Evolutionary conservation across 2,329 filamentous ascomycete species (phyloP).

Genomic region (Trichophyton mentagrophytes): DNA sequence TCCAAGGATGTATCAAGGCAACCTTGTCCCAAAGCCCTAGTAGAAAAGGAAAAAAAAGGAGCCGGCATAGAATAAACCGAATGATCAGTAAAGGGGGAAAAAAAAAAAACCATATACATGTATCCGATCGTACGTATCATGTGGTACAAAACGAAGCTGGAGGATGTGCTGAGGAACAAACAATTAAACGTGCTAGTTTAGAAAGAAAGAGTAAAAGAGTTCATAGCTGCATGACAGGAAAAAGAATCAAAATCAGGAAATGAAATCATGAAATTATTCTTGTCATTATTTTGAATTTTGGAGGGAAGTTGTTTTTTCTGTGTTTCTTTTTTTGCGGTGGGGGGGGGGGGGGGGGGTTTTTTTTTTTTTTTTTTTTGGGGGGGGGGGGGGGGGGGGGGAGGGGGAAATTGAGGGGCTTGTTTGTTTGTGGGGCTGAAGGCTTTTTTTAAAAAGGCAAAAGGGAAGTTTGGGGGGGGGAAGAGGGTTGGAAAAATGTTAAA

Average conservation of each 20-base stretch:
- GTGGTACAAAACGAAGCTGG: conserved; percentile 3
- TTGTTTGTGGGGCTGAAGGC: too few species aligned
- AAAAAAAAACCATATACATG: neutral
- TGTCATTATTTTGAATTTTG: neutral
- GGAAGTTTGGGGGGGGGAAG: too few species aligned
- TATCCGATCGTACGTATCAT: neutral
- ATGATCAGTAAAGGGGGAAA: neutral
- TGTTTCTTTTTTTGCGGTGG: neutral
- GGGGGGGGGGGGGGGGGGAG: too few species aligned
- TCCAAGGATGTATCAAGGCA: neutral
- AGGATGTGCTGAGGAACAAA: conserved; percentile 2
- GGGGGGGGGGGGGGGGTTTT: too few species aligned
- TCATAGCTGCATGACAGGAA: neutral
- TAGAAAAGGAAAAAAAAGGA: neutral
- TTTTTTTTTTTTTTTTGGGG: neutral
- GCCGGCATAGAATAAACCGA: neutral
- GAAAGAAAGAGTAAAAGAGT: neutral
- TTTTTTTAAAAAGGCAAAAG: too few species aligned
- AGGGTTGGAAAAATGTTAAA: too few species aligned
- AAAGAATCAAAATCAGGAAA: too few species aligned
- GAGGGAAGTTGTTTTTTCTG: neutral
- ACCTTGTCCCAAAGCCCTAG: neutral
- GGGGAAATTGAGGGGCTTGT: too few species aligned
- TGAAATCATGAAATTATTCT: too few species aligned
- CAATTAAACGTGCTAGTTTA: neutral